Conservation (phyloP, 208 protist genomes). For the Crithidia expoeki region DNA sequence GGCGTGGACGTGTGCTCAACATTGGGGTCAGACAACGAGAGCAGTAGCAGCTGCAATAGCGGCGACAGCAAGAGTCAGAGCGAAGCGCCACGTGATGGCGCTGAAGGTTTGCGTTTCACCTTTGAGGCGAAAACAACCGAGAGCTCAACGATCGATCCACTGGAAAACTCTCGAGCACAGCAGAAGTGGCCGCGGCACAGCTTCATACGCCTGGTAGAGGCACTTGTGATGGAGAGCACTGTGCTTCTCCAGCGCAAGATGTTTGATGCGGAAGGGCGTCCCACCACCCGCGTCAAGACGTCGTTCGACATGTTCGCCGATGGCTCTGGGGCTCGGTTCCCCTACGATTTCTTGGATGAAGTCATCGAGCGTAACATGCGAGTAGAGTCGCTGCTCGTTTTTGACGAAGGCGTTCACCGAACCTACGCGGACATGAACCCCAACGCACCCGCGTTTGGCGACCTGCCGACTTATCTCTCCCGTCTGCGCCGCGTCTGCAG, state of each 20-base stretch:
- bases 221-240: conserved; percentile 10
- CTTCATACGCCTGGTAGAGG: conserved; percentile 21
- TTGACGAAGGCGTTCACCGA: conserved; percentile 67
- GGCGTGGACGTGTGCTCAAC: conserved; percentile 12
- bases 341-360: conserved; percentile 76
- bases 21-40: neutral
- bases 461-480: conserved; percentile 76
- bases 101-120: no score
- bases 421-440: conserved; percentile 74
- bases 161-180: neutral
- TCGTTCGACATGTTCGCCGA: conserved; percentile 33
- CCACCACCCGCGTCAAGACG: neutral
- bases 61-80: neutral
- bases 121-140: no score
- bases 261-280: neutral
- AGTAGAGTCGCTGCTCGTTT: conserved; percentile 73
- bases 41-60: neutral
- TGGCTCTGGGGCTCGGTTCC: conserved; percentile 50
- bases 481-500: conserved; percentile 90
- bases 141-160: no score
- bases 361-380: conserved; percentile 56
- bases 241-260: conserved; percentile 23
- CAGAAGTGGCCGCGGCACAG: neutral
- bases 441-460: conserved; percentile 65
- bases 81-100: neutral